Evolutionary conservation across 192 early-diverging fungal genomes (phyloP), one percentile per base, ranked within the genome.

Genomic region (Backusella australiensis): DNA sequence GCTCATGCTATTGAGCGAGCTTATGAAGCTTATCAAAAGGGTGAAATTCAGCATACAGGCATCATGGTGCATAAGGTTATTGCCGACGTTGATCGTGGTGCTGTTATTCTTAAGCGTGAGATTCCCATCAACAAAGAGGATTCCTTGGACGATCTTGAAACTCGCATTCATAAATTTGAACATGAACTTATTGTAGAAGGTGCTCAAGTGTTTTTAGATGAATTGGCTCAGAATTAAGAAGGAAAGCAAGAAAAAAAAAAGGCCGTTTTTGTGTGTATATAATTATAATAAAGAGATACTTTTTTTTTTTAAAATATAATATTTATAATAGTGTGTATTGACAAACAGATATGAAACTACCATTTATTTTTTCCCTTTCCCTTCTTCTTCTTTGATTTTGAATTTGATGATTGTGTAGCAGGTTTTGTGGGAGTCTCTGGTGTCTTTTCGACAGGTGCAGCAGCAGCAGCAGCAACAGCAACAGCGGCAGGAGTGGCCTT

Each of bases 51-150:
- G 11, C 80, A 88, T 12, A 96, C 94, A 0, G 94, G 94, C 68
- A 91, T 93, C 67, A 95, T 95, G 94, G 94, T 99, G 19, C 97
- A 99, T 84, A 90, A 93, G 53, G 96, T 98, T 32, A 98, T 99
- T 70, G 91, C 95, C 1, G 95, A 95, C 75, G 97, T 99, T 9
- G 98, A 99, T 84, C 88, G 94, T 38, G 98, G 98, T n/a, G 89
- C 92, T 76, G 95, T 95, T 5, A 89, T 99, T 26, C 38, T 96
- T 71, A 83, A 92, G 52, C 87, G 91, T 77, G 86, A 89, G 71
- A 86, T 98, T 4, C 93, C 94, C 29, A 96, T 98, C 74, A 72
- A 86, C 32, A 84, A 89, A 23, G 84, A 79, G 36, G 98, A 99
- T 76, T 91, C 90, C 52, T 75, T 98, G 68, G 90, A 93, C 67